Evolutionary conservation across 768 basidiomycete genomes (phyloP), one percentile per base, ranked within the genome.

Genomic region (Mycena leptocephala): DNA sequence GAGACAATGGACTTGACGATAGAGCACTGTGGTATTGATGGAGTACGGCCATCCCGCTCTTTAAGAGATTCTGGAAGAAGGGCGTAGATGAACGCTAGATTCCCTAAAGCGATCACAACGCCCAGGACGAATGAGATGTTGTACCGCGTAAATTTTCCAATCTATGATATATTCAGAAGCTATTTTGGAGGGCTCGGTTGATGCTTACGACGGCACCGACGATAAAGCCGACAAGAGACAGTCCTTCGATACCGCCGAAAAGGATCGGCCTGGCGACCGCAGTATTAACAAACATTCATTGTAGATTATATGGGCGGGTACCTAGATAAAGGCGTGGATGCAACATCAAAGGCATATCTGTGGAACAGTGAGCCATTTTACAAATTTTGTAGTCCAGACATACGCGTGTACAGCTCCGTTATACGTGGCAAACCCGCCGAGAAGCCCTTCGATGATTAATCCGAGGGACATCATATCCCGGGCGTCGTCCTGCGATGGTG

Each of bases 391-490:
- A 61, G 18, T 8, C 5, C 14, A 9, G n/a, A 67, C 76, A 24
- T 63, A 76, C 71, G 76, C 76, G 53, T 76, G 65, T 1, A 62
- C 53, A 30, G 41, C 76, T 20, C 59, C 76, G 26, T 51, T 67
- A 28, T 68, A 76, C 3, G 71, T 39, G n/a, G 64, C 66, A 32
- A 67, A 73, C 2, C 76, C 76, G 7, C 76, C 76, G 30, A 76
- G 66, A 5, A 76, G 65, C 22, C 76, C 76, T 30, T 69, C 70
- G 11, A 73, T 43, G n/a, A 76, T 76, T 14, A 76, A 32, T 18
- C 59, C 76, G 10, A 76, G 43, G 18, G 76, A 76, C 1, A 76
- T 32, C 5, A 39, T 13, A 18, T 76, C 76, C 33, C 41, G 59
- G 14, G 59, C 26, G 22, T 76, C 71, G 0, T 68, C 61, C 1